Conservation (phyloP, 306 rosid genomes). For the Quercus rubra region DNA sequence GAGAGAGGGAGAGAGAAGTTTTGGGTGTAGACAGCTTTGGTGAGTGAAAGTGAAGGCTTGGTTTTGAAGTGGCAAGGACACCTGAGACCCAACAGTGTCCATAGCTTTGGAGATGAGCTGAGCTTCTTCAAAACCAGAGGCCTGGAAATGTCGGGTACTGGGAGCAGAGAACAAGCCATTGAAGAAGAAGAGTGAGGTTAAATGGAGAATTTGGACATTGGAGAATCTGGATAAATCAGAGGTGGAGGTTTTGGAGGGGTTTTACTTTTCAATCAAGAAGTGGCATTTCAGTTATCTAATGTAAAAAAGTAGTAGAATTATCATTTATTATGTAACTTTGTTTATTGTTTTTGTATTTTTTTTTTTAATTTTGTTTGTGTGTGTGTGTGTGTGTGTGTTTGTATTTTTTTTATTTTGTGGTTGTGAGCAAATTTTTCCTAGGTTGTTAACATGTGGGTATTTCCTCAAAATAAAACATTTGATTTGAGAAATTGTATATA, state of each 20-base stretch:
- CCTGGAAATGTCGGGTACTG: constrained; percentile 32
- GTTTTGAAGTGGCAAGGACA: constrained; percentile 18
- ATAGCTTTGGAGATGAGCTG: constrained; percentile 33
- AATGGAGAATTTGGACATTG: constrained; percentile 17
- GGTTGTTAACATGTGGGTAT: too few species aligned
- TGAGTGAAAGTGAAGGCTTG: neutral
- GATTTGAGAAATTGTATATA: too few species aligned
- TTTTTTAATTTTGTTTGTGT: too few species aligned
- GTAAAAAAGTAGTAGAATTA: neutral
- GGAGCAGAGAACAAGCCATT: constrained; percentile 53
- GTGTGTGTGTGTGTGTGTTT: too few species aligned
- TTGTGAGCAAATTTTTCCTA: too few species aligned
- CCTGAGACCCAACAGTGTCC: constrained; percentile 33
- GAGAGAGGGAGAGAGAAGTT: constrained; percentile 31
- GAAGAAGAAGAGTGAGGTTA: neutral
- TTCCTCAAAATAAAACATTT: too few species aligned
- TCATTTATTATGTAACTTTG: too few species aligned
- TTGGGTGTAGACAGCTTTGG: constrained; percentile 45
- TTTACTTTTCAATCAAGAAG: constrained; percentile 21
- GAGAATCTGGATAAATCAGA: neutral
- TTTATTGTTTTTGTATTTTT: too few species aligned
- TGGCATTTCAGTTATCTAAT: neutral
- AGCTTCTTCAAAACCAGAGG: constrained; percentile 34
- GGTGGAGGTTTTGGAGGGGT: constrained; percentile 55
- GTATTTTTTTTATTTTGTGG: too few species aligned